Conservation (phyloP, 306 rosid genomes). For the Cicer judaicum region DNA sequence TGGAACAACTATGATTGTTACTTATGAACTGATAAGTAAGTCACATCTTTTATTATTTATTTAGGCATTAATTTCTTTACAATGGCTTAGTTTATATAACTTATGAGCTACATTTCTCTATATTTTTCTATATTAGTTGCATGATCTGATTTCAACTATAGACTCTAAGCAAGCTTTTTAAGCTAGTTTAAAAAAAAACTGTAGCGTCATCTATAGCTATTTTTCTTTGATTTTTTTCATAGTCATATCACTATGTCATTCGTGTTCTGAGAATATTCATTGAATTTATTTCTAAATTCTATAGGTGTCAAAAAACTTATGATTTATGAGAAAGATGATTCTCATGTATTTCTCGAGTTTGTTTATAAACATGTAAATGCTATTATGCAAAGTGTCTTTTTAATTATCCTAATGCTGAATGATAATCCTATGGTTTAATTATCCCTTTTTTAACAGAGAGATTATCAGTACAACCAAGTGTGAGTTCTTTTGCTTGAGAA, state of each 20-base stretch:
- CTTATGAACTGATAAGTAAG: conserved; percentile 90
- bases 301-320: too few species aligned
- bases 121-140: conserved; percentile 1
- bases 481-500: conserved; percentile 42
- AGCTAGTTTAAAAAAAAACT: too few species aligned
- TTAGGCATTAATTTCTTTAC: conserved; percentile 3
- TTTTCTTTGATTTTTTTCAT: too few species aligned
- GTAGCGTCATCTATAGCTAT: too few species aligned
- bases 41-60: conserved; percentile 16
- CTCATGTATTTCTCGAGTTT: neutral
- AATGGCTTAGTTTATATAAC: conserved; percentile 26
- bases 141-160: conserved; percentile 29
- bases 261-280: too few species aligned
- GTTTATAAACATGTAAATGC: too few species aligned
- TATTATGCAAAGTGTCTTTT: neutral
- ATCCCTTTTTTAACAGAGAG: conserved; percentile 63
- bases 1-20: conserved; percentile 88
- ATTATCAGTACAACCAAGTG: conserved; percentile 59
- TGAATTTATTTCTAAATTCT: too few species aligned
- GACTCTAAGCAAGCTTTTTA: too few species aligned
- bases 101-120: neutral
- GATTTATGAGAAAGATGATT: neutral
- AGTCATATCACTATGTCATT: too few species aligned
- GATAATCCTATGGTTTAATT: neutral
- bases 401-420: neutral